Evolutionary conservation across 768 basidiomycete genomes (phyloP).

Genomic region (Neoboletus magnificus): DNA sequence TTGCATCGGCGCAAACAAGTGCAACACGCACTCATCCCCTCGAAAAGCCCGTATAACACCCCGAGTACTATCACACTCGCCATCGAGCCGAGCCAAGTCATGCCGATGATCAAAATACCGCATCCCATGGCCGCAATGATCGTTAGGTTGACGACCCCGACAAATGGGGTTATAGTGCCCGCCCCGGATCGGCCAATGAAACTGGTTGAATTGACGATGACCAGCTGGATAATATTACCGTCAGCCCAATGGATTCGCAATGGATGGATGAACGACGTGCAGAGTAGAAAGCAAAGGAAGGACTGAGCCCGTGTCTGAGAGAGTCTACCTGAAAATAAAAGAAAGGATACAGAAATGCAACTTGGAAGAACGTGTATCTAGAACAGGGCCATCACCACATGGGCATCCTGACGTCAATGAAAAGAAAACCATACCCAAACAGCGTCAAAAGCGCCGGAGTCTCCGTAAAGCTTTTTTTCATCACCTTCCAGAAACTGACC

Average conservation of each 20-base stretch:
- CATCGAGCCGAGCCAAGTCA: conserved; percentile 39
- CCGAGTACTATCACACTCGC: conserved; percentile 41
- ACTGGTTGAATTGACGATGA: conserved; percentile 50
- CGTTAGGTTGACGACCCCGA: conserved; percentile 45
- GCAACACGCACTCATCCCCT: conserved; percentile 38
- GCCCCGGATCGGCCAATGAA: conserved; percentile 48
- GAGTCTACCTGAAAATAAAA: conserved; percentile 61
- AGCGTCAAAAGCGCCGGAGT: conserved; percentile 25
- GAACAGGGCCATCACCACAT: not conserved
- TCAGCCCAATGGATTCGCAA: not conserved
- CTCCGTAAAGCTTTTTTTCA: conserved; percentile 23
- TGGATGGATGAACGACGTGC: conserved; percentile 27
- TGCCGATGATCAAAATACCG: conserved; percentile 42
- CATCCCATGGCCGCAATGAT: conserved; percentile 34
- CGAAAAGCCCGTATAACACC: conserved; percentile 47
- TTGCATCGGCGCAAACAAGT: not conserved
- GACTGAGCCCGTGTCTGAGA: conserved; percentile 43
- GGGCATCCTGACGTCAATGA: not conserved
- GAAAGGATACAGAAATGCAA: conserved; percentile 46
- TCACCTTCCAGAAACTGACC: conserved; percentile 14
- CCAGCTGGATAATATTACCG: conserved; percentile 34
- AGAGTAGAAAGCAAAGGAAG: conserved; percentile 52
- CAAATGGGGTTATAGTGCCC: conserved; percentile 34
- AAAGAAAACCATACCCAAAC: conserved; percentile 12
- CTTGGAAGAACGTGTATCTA: conserved; percentile 31